phyloP scores from a whole-genome alignment of 2,329 filamentous ascomycete genomes.

The Cytospora piceae region DNA sequence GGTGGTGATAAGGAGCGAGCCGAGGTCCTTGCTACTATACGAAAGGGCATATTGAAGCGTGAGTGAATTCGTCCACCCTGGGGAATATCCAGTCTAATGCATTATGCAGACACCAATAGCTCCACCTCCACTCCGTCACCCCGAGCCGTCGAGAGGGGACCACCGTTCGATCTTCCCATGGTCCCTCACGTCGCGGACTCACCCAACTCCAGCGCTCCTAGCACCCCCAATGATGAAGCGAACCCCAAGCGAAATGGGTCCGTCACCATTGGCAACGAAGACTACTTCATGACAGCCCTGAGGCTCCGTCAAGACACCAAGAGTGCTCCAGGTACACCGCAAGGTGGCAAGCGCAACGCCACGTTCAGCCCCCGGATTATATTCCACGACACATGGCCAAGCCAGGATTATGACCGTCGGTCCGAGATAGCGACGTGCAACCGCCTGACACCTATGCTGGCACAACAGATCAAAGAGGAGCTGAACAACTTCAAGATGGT shows the following conservation, averaged over 20 bases:
- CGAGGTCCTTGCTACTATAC: slow-evolving; percentile 87
- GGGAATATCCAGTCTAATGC: slow-evolving; percentile 4
- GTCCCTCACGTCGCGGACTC: slow-evolving; percentile 73
- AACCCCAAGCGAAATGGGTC: slow-evolving; percentile 70
- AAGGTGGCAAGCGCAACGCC: slow-evolving; percentile 64
- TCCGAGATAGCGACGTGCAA: slow-evolving; percentile 98
- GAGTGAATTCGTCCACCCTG: slow-evolving; percentile 40
- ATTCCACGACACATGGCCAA: slow-evolving; percentile 96
- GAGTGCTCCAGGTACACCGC: slow-evolving; percentile 79
- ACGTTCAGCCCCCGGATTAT: slow-evolving; percentile 91
- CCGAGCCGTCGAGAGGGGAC: slow-evolving; percentile 60
- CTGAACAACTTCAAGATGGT: slow-evolving; percentile 99
- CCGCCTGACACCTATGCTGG: slow-evolving; percentile 91
- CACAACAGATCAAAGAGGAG: slow-evolving; percentile 99
- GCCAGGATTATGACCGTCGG: slow-evolving; percentile 91
- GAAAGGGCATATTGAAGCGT: slow-evolving; percentile 96
- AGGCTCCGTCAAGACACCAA: slow-evolving; percentile 76
- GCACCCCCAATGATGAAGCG: slow-evolving; percentile 81
- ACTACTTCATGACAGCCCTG: slow-evolving; percentile 84
- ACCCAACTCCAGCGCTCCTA: slow-evolving; percentile 82
- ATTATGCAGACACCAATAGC: slow-evolving; percentile 59
- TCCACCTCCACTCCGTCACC: slow-evolving; percentile 67
- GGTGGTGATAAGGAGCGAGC: slow-evolving; percentile 89
- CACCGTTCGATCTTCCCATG: slow-evolving; percentile 61
- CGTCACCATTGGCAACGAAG: slow-evolving; percentile 77